Evolutionary conservation across 2,329 filamentous ascomycete genomes (phyloP).

Genomic region (Trichophyton rubrum): DNA sequence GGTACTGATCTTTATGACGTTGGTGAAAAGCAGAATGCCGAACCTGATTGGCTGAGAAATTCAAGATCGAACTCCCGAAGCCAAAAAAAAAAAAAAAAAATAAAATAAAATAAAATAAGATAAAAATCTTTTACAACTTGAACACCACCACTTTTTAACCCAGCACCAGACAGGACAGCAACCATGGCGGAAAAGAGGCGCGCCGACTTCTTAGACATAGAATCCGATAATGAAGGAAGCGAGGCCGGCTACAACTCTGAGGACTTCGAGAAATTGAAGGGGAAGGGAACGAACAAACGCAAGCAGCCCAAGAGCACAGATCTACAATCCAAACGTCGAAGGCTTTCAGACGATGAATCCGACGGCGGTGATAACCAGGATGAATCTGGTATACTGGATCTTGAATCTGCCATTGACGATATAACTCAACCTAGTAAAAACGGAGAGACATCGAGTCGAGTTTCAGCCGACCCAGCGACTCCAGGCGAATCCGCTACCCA

Average conservation of each 20-base stretch:
- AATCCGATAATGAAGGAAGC: conserved; percentile 26
- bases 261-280: conserved; percentile 31
- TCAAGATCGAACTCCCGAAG: not conserved
- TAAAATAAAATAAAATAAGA: too few species aligned
- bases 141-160: not conserved
- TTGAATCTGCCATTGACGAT: not conserved
- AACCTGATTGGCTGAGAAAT: not conserved
- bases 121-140: too few species aligned
- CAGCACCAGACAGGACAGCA: not conserved
- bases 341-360: conserved; percentile 9
- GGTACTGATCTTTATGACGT: too few species aligned
- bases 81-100: not conserved
- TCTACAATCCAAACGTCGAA: conserved; percentile 13
- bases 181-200: conserved; percentile 29
- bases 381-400: conserved; percentile 8
- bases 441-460: not conserved
- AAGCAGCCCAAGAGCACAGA: conserved; percentile 13
- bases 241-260: conserved; percentile 36
- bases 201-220: conserved; percentile 30
- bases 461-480: conserved; percentile 13
- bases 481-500: conserved; percentile 5
- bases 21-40: not conserved
- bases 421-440: not conserved
- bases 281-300: conserved; percentile 22
- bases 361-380: conserved; percentile 40